Percentiles rank a stretch among this genome's conserved stretches.
Evolutionary conservation across 2,329 filamentous ascomycete genomes (phyloP).

Genomic region (Blumeria graminis): DNA sequence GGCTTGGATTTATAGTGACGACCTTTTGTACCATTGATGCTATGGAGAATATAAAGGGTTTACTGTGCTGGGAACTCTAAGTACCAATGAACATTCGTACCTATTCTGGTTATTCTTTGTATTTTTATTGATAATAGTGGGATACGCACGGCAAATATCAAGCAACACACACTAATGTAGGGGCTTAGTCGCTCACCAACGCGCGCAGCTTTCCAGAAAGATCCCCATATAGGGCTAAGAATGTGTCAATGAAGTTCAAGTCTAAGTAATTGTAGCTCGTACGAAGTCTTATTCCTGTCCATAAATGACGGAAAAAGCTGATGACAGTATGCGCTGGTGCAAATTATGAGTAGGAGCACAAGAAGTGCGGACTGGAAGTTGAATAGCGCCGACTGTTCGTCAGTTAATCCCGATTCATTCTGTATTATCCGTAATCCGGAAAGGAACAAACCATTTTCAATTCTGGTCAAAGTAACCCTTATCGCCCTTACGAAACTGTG

Average conservation of each 20-base stretch:
- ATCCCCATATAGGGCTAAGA: slow-evolving; percentile 23
- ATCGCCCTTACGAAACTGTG: too few species aligned
- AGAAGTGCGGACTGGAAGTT: slow-evolving; percentile 95
- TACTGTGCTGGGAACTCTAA: slow-evolving; percentile 4
- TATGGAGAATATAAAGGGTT: too few species aligned
- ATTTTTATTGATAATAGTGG: too few species aligned
- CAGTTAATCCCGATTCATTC: too few species aligned
- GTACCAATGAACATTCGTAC: slow-evolving; percentile 15
- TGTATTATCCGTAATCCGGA: too few species aligned
- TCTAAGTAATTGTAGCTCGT: slow-evolving; percentile 12
- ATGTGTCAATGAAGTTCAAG: slow-evolving; percentile 4
- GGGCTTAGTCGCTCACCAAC: slow-evolving; percentile 84
- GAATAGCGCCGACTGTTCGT: slow-evolving; percentile 71
- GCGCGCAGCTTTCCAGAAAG: slow-evolving; percentile 90
- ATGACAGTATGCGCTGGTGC: slow-evolving; percentile 85
- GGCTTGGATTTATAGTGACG: too few species aligned
- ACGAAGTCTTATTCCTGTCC: slow-evolving; percentile 85
- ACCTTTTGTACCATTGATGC: too few species aligned
- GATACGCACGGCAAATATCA: slow-evolving; percentile 66
- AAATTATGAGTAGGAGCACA: slow-evolving; percentile 83
- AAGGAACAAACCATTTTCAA: too few species aligned
- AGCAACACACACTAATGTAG: slow-evolving; percentile 82
- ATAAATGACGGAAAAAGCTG: slow-evolving; percentile 72
- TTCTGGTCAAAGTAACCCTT: too few species aligned
- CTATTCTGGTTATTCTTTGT: slow-evolving; percentile 7